These are phyloP conservation scores for Ascochyta clinopodiicola DNA, from an alignment of 2,329 filamentous ascomycete genomes.

Conservation along the genomic window DNA sequence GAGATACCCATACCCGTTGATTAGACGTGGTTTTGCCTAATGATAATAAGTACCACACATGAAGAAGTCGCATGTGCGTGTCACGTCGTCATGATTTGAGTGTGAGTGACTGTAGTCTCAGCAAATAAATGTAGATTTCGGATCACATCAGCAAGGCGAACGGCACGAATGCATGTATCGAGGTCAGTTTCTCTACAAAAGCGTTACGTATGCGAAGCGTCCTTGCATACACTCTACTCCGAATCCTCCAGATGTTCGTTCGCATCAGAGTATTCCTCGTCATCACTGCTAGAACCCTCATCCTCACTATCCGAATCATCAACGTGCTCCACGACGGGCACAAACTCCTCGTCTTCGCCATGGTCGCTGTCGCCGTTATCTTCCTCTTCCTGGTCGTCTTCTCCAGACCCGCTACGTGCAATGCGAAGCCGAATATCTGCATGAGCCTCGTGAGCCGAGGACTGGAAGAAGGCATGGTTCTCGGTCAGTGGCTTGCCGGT, in stretches of 20 bases:
- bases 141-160: too few species aligned
- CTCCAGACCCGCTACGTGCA: constrained; percentile 15
- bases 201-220: too few species aligned
- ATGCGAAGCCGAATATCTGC: constrained; percentile 18
- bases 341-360: constrained; percentile 24
- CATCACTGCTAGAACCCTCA: constrained; percentile 12
- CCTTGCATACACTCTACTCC: background rate
- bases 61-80: too few species aligned
- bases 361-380: constrained; percentile 18
- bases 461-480: constrained; percentile 61
- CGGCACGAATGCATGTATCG: too few species aligned
- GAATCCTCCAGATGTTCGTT: background rate
- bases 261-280: constrained; percentile 14
- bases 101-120: too few species aligned
- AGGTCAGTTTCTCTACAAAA: too few species aligned
- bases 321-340: constrained; percentile 16
- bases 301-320: constrained; percentile 26
- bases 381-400: constrained; percentile 9
- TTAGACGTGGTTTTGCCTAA: too few species aligned
- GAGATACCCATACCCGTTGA: constrained; percentile 4
- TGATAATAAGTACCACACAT: too few species aligned
- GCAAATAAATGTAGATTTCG: too few species aligned
- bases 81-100: too few species aligned
- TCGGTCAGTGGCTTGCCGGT: constrained; percentile 58
- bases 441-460: constrained; percentile 1